phyloP scores from a whole-genome alignment of 179 eudicot species.

The Heliamphora pulchella region DNA sequence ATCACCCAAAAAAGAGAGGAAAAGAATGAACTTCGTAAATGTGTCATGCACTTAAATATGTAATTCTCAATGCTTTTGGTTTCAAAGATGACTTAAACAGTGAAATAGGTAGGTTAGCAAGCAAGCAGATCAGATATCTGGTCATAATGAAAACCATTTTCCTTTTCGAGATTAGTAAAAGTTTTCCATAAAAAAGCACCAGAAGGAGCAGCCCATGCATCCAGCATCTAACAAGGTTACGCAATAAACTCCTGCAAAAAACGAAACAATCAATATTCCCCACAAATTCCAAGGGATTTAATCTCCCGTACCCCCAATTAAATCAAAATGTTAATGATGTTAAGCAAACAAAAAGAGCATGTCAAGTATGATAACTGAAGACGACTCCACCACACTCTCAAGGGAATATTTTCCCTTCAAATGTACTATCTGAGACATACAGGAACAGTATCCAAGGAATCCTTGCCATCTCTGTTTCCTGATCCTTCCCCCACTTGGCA shows the following conservation, averaged over 20 bases:
- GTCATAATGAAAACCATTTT: not conserved
- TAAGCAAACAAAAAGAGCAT: too few species aligned
- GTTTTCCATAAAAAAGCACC: not conserved
- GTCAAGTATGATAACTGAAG: too few species aligned
- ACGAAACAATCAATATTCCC: not conserved
- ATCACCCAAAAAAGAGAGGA: not conserved
- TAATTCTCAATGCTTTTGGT: not conserved
- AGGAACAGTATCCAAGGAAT: too few species aligned
- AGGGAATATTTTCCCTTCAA: too few species aligned
- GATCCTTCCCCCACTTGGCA: too few species aligned
- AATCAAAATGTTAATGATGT: too few species aligned
- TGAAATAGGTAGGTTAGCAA: not conserved
- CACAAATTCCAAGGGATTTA: not conserved
- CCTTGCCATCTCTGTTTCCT: too few species aligned
- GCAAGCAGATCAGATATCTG: not conserved
- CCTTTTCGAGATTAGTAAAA: not conserved
- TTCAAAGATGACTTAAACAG: not conserved
- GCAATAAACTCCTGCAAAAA: not conserved
- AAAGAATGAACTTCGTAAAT: not conserved
- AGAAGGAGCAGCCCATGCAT: too few species aligned
- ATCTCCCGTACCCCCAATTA: not conserved
- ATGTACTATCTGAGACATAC: too few species aligned
- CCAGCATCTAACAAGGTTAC: not conserved
- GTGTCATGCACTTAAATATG: not conserved
- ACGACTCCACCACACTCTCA: too few species aligned